Base-by-base conservation (phyloP, 2,329 filamentous ascomycete species). In the Beauveria asiatica region DNA sequence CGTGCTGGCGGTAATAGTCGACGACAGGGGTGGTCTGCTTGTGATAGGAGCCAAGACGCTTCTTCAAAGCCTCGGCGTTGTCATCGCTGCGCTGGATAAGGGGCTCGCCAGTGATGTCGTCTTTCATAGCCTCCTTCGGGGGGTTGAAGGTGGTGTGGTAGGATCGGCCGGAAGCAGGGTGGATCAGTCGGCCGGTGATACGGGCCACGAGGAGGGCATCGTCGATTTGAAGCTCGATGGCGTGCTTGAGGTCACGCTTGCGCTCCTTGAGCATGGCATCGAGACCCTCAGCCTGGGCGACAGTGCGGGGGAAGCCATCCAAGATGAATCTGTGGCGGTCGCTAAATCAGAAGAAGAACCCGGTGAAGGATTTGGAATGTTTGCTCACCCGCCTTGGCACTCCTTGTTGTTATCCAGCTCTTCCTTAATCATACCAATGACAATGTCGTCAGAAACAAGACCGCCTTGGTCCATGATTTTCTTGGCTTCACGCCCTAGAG, bases 91-190 rank as follows among this genome's bases (percentile, higher is more conserved):
- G 88, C 82, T 97, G 94, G 70, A 97, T 89, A 67, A 99, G 82
- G 53, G 93, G 92, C 83, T 99, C 94, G 75, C 94, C 94, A 21
- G 94, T 97, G 67, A 97, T 77, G 76, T 99, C 94, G 76, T 99
- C 94, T 74, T 86, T 96, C 94, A 97, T 97, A 66, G 83, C 70
- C 69, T 85, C 78, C 85, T 97, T 96, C 70, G 94, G 94, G 56
- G 94, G 94, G 85, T 97, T 97, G 87, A 99, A 99, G 76, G 94
- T 89, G 78, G 88, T 94, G 86, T 99, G 94, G 82, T 99, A 99
- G 67, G 90, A 92, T 72, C 94, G 92, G 66, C 94, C 94, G 60
- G 92, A 97, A 57, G 93, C 93, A 61, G 93, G 93, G 83, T 99
- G 94, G 69, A 99, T 82, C 64, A 99, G 83, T 70, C 94, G 93